These are phyloP conservation scores for Globisporangium solare DNA, from an alignment of 352 stramenopile genomes.

Conservation along the genomic window DNA sequence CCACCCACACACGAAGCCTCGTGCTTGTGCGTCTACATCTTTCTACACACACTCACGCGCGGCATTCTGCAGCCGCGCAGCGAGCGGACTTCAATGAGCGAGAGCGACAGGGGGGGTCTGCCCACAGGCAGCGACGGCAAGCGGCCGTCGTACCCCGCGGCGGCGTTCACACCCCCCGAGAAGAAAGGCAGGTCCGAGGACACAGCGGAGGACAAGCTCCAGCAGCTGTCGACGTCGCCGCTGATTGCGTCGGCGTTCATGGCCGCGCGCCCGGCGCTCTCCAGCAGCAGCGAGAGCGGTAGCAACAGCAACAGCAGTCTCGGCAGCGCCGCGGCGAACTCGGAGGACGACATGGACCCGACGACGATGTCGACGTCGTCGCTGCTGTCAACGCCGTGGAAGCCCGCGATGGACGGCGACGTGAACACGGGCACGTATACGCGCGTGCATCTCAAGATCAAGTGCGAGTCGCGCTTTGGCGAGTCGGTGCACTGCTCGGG, in stretches of 20 bases:
- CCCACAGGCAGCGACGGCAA: constrained; percentile 11
- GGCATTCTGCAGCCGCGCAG: too few species aligned
- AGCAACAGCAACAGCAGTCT: constrained; percentile 16
- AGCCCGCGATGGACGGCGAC: constrained; percentile 27
- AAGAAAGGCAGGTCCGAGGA: constrained; percentile 17
- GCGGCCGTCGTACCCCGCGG: constrained; percentile 12
- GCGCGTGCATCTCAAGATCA: constrained; percentile 68
- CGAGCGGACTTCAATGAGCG: constrained; percentile 9
- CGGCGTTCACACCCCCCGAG: constrained; percentile 14
- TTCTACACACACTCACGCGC: too few species aligned
- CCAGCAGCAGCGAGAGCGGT: constrained; percentile 13
- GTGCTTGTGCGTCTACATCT: too few species aligned
- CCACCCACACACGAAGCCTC: too few species aligned
- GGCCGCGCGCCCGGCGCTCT: constrained; percentile 2
- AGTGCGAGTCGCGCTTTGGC: constrained; percentile 62
- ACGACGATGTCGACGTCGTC: neutral
- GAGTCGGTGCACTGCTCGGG: constrained; percentile 77
- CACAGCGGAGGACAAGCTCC: neutral
- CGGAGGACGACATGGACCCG: constrained; percentile 11
- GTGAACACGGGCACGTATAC: constrained; percentile 83
- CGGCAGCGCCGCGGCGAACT: constrained; percentile 13
- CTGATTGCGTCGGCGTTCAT: constrained; percentile 5
- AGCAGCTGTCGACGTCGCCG: neutral
- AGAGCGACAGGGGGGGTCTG: neutral
- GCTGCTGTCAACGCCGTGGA: neutral